phyloP scores from a whole-genome alignment of 108 stramenopile genomes.

The Discostella stelligeroides region DNA sequence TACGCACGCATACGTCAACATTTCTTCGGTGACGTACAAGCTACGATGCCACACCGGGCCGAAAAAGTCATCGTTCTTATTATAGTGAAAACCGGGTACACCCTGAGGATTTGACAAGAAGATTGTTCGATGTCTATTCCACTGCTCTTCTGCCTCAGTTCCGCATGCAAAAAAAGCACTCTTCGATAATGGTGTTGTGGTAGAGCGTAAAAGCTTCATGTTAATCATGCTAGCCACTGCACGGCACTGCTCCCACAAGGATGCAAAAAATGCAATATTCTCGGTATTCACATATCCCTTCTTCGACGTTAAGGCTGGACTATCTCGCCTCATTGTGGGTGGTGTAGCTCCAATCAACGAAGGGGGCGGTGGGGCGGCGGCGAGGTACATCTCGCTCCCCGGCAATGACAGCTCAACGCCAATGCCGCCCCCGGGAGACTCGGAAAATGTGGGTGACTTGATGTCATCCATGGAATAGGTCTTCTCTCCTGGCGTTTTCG shows the following conservation, averaged over 20 bases:
- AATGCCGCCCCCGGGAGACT: conserved; percentile 50
- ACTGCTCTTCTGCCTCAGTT: conserved; percentile 48
- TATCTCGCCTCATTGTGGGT: conserved; percentile 9
- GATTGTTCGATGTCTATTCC: conserved; percentile 62
- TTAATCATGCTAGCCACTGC: conserved; percentile 74
- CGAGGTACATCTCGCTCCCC: not conserved
- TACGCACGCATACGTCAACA: conserved; percentile 20
- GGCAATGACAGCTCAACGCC: conserved; percentile 37
- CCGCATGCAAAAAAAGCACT: not conserved
- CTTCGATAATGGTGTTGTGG: not conserved
- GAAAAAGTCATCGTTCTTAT: conserved; percentile 32
- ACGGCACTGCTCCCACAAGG: conserved; percentile 66
- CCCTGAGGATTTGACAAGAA: conserved; percentile 42
- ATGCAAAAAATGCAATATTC: conserved; percentile 20
- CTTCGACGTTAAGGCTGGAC: conserved; percentile 16
- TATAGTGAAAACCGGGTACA: conserved; percentile 24
- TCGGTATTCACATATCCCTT: conserved; percentile 9
- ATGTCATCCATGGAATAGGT: conserved; percentile 13
- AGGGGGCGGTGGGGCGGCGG: conserved; percentile 12
- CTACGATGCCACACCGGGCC: conserved; percentile 38
- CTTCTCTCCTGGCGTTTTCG: conserved; percentile 29
- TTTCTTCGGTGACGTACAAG: conserved; percentile 21
- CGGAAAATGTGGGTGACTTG: conserved; percentile 26
- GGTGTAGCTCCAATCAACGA: not conserved
- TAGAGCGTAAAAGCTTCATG: conserved; percentile 54